A percentile compares a stretch with the other conserved stretches of the same genome.
Conservation (phyloP, 208 protist species). For the Crithidia acanthocephali region DNA sequence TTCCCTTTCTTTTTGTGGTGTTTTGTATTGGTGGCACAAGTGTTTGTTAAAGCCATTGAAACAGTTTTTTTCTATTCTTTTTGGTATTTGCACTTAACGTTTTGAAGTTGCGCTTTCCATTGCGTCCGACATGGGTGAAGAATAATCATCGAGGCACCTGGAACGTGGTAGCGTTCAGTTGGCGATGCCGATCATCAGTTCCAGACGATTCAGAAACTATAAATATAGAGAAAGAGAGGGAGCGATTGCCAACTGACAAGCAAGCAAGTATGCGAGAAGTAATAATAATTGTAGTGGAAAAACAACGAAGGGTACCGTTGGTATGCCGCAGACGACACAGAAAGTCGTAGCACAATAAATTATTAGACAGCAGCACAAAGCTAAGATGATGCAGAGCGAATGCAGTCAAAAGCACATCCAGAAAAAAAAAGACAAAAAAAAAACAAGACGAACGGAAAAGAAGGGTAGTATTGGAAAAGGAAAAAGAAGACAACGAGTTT, state of each 20-base stretch:
- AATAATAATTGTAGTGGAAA: neutral
- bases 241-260: neutral
- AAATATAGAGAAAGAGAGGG: neutral
- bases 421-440: neutral
- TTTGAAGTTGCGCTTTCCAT: neutral
- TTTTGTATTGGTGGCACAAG: no score
- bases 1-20: no score
- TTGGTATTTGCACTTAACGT: neutral
- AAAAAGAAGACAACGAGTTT: neutral
- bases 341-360: neutral
- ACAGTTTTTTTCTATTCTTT: no score
- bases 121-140: neutral
- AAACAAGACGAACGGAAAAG: neutral
- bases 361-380: neutral
- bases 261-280: neutral
- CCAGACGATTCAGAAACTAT: neutral
- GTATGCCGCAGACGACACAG: neutral
- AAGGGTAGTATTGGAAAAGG: neutral
- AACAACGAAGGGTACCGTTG: neutral
- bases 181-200: neutral
- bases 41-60: no score
- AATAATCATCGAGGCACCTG: neutral
- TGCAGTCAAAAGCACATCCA: constrained; percentile 3
- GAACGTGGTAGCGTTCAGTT: neutral
- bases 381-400: neutral